Evolutionary conservation across 2,329 filamentous ascomycete species (phyloP), one percentile per base, ranked within the genome.

Genomic region (Ophidiomyces ophidiicola): DNA sequence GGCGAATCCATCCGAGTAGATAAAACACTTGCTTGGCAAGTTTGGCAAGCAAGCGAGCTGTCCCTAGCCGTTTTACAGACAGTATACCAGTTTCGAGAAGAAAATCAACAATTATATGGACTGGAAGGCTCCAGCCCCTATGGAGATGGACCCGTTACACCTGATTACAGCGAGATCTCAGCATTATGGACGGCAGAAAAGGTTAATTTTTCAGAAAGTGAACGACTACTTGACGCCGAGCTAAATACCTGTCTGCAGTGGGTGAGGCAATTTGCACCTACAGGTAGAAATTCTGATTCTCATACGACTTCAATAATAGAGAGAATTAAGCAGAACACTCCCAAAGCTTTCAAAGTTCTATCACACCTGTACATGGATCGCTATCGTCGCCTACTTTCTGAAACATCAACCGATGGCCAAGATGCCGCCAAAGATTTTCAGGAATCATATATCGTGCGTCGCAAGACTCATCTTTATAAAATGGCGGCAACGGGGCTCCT

Each of bases 111-210:
- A 2, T 61, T 75, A 3, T 96, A 94, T 55, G 85, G 84, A 2
- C 69, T 94, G 3, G 69, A 71, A 12, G 63, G 72, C 11, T 81
- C 86, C 46, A 64, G 72, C 36, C 59, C 90, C 21, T 67, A 76
- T 34, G 66, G 79, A 32, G 66, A 79, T 47, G 79, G 80, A 5
- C 72, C 84, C 17, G 59, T 83, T 6, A 62, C 65, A 2, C 63
- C 70, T 11, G 72, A 74, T 31, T 87, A 85, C 52, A 70, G 78
- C 14, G 74, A 70, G 7, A 68, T 94, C 6, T 74, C 80, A 0
- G 78, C 83, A 44, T 82, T 87, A 31, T 98, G 90, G 90, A 94
- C 87, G 0, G 86, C 83, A 11, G 76, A 58, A 30, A 48, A 44
- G 29, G 53, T 61, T 32, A 55, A 55, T 20, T 64, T 60, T 38